These are phyloP conservation scores for Diaporthe destruens DNA, from an alignment of 2,329 filamentous ascomycete species.

Conservation along the genomic window DNA sequence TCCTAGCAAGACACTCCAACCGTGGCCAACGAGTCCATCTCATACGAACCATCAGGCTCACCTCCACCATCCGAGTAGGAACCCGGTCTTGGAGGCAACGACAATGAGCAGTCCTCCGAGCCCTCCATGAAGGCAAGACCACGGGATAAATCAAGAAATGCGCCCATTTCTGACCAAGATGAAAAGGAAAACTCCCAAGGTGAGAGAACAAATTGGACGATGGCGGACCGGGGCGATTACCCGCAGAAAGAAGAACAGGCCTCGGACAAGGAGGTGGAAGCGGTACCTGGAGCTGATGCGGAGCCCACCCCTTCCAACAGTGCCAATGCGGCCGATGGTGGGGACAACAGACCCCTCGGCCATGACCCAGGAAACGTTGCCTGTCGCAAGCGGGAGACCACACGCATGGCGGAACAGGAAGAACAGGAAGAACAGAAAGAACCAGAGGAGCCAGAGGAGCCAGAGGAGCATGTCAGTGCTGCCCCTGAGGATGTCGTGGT, in stretches of 20 bases:
- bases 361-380: neutral
- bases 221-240: no score
- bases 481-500: neutral
- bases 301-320: neutral
- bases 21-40: slow-evolving; percentile 13
- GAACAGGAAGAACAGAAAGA: no score
- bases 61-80: slow-evolving; percentile 27
- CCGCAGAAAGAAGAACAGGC: no score
- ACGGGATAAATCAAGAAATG: no score
- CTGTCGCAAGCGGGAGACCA: neutral
- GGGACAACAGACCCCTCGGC: neutral
- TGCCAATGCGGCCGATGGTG: neutral
- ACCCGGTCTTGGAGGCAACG: neutral
- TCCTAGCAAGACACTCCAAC: slow-evolving; percentile 39
- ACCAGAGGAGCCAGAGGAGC: no score
- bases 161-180: no score
- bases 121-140: no score
- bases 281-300: neutral
- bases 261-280: no score
- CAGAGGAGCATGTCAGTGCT: neutral
- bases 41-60: slow-evolving; percentile 15
- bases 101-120: neutral
- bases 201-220: no score
- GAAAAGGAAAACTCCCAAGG: no score
- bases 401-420: no score